Evolutionary conservation across 1,284 basidiomycete species (phyloP).

Genomic region (Ustilago trichophora): DNA sequence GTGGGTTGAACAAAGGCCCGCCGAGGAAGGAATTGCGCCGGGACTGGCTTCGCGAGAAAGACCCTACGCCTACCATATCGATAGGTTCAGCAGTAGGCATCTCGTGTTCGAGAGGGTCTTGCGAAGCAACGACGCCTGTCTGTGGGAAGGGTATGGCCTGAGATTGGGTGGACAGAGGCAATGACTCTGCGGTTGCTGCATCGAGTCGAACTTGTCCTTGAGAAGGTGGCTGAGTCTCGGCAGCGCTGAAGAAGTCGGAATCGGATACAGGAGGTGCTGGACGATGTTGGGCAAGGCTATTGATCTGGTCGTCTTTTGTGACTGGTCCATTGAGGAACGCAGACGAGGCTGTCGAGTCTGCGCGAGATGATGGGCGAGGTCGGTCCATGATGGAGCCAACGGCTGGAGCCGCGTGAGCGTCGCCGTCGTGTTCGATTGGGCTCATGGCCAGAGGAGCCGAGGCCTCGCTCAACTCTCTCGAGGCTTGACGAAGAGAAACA

Average conservation of each 20-base stretch:
- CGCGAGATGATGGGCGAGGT: constrained; percentile 31
- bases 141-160: constrained; percentile 3
- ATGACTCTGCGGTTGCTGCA: not conserved
- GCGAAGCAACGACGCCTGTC: too few species aligned
- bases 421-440: not conserved
- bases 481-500: constrained; percentile 20
- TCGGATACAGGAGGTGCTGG: not conserved
- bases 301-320: not conserved
- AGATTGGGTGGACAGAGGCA: not conserved
- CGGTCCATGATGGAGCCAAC: constrained; percentile 17
- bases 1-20: constrained; percentile 16
- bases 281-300: not conserved
- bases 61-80: constrained; percentile 55
- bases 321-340: constrained; percentile 6
- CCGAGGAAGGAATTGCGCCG: constrained; percentile 51
- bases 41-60: constrained; percentile 43
- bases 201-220: not conserved
- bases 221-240: too few species aligned
- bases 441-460: not conserved
- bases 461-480: constrained; percentile 8
- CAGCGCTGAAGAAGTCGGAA: not conserved
- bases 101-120: too few species aligned
- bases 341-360: constrained; percentile 19
- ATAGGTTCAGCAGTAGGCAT: too few species aligned
- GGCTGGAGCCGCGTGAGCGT: not conserved